Evolutionary conservation across 192 early-diverging fungal species (phyloP), one percentile per base, ranked within the genome.

Genomic region (Geranomyces variabilis): DNA sequence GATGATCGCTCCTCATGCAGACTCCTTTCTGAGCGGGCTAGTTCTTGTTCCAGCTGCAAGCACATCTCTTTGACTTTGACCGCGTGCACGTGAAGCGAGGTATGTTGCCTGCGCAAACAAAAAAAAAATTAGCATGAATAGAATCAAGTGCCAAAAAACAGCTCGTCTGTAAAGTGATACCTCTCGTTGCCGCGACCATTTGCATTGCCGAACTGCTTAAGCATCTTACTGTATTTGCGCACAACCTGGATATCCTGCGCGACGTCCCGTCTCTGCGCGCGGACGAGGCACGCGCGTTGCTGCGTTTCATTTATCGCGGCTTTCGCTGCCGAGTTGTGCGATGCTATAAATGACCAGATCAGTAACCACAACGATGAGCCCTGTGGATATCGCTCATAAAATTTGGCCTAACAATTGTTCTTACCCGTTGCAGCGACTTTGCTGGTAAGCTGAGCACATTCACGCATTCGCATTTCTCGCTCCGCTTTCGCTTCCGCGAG

Each of bases 1-100:
- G 51, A 53, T n/a, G 7, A 3, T 53, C 24, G 51, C 7, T 53
- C 7, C 19, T 24, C 51, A 15, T 7, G 24, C 51, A n/a, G 3
- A 7, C 15, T 7, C n/a, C 51, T 3, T 53, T n/a, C 51, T 7
- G 7, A 53, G 15, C 7, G n/a, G 7, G n/a, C 51, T 8, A 53
- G 19, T 53, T 53, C 51, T 15, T 53, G 51, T 15, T 60, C 58
- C 31, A 60, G 58, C 31, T 30, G 4, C 15, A 33, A 7, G 19
- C 58, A 60, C 28, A 30, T 7, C 19, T 60, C 58, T 33, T 60
- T 60, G 58, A 60, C 29, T 29, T 60, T 60, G 22, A 60, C 58
- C 7, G 58, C 2, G 8, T 33, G 58, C 31, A 60, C 58, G 17
- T 60, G 58, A 2, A 34, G 17, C 17, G 58, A 60, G 12, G 58